Base-by-base conservation (phyloP, 345 rosid species). In the Passiflora organensis region DNA sequence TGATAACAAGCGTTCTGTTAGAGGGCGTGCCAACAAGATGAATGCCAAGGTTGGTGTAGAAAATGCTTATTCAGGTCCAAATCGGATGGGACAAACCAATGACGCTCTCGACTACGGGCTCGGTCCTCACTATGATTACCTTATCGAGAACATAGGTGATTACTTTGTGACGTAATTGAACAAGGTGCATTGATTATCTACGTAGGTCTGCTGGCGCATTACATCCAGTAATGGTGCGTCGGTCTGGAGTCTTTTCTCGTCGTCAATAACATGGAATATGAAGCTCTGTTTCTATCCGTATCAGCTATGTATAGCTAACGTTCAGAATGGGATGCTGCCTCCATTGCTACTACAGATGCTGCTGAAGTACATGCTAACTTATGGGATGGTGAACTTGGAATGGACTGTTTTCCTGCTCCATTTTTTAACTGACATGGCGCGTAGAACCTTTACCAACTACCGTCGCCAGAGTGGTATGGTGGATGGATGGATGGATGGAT, bases 1-100 rank as follows among this genome's bases (percentile, higher is more conserved):
- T 0, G 91, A 89, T 11, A 84, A 76, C 76, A 89, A 89, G 66
- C 95, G 91, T 47, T 58, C 73, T 21, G 71, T 77, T 56, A 86
- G 83, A 60, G 95, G 85, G 43, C 76, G 89, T 52, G 70, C 81
- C 54, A 89, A n/a, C n/a, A n/a, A 80, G 65, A 63, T 79, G 57
- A 80, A 68, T 57, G 59, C 76, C 4, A 89, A 86, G 54, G 25
- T 50, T 10, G 63, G 66, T 18, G 60, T n/a, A 14, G 65, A 50
- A 48, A 70, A 54, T 60, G 59, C 52, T 23, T 80, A 74, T 72
- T 39, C 82, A 15, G 65, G 73, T 58, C 65, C 79, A 59, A 77
- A 68, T 62, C 65, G 56, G 9, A 78, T 52, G 22, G 73, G 76
- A 37, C 77, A 81, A 9, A 66, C 83, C 32, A 64, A 66, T 63